These are phyloP conservation scores for Pelargonium nanum DNA, from an alignment of 345 rosid species.

Conservation along the genomic window DNA sequence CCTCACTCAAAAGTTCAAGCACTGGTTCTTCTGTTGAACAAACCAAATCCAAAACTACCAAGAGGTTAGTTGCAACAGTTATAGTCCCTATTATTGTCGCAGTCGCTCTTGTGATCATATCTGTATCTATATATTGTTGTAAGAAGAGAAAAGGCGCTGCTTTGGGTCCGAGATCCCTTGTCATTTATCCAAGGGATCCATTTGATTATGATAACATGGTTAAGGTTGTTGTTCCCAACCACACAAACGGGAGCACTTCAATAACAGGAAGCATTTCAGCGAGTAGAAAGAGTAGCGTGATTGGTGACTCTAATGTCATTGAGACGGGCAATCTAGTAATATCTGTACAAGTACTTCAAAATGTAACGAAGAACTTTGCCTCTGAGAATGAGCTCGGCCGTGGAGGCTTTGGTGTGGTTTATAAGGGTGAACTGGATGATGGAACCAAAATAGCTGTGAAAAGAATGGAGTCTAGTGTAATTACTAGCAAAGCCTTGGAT, in stretches of 20 bases:
- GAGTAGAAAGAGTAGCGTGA: constrained; percentile 34
- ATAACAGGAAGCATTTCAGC: constrained; percentile 37
- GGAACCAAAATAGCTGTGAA: background rate
- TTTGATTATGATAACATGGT: constrained; percentile 42
- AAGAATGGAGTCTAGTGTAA: background rate
- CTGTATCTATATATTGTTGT: constrained; percentile 35
- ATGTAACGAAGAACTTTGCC: constrained; percentile 56
- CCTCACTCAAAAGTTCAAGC: constrained; percentile 12
- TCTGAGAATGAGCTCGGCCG: constrained; percentile 32
- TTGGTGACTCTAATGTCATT: constrained; percentile 48
- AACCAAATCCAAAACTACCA: constrained; percentile 14
- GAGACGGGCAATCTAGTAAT: constrained; percentile 63
- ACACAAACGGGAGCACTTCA: constrained; percentile 37
- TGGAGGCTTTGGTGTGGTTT: background rate
- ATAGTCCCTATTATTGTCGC: constrained; percentile 41
- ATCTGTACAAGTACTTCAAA: constrained; percentile 68
- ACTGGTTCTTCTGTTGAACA: constrained; percentile 19
- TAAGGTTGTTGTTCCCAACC: constrained; percentile 48
- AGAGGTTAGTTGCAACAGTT: constrained; percentile 27
- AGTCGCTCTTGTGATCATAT: constrained; percentile 29
- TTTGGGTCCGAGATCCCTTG: constrained; percentile 38
- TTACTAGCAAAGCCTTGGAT: background rate
- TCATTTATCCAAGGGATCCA: constrained; percentile 58
- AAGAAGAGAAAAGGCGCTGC: constrained; percentile 24
- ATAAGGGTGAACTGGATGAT: background rate